These are phyloP conservation scores for Globisporangium canariense DNA, from an alignment of 352 stramenopile species.

Conservation along the genomic window DNA sequence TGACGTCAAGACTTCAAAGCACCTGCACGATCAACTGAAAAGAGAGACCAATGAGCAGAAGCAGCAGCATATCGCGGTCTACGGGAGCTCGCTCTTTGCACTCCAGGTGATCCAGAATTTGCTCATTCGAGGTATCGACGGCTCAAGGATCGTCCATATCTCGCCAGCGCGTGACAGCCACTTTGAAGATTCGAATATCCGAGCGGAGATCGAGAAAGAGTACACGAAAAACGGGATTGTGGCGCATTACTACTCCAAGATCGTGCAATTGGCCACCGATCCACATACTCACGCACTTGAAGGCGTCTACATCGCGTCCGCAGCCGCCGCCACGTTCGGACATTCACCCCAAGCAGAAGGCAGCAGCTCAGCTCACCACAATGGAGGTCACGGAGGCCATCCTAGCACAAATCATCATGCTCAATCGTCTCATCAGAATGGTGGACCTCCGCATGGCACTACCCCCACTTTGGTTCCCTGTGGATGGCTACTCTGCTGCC, in stretches of 20 bases:
- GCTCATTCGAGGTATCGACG: slow-evolving; percentile 35
- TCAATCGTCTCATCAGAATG: background rate
- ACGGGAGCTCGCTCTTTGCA: slow-evolving; percentile 61
- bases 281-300: slow-evolving; percentile 36
- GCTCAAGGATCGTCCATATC: slow-evolving; percentile 52
- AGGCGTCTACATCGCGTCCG: slow-evolving; percentile 34
- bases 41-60: slow-evolving; percentile 8
- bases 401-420: slow-evolving; percentile 4
- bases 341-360: background rate
- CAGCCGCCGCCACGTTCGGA: background rate
- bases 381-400: background rate
- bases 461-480: slow-evolving; percentile 37
- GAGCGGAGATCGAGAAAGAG: slow-evolving; percentile 57
- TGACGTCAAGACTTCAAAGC: slow-evolving; percentile 17
- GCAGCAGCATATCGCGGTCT: slow-evolving; percentile 45
- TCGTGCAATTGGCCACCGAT: slow-evolving; percentile 33
- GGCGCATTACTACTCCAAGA: slow-evolving; percentile 46
- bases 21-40: slow-evolving; percentile 19
- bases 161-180: slow-evolving; percentile 42
- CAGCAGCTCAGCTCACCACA: background rate
- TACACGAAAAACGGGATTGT: slow-evolving; percentile 32
- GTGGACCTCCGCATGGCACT: slow-evolving; percentile 1
- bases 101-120: slow-evolving; percentile 63
- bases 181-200: slow-evolving; percentile 61
- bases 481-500: slow-evolving; percentile 77